These are phyloP conservation scores for Telopea speciosissima DNA, from an alignment of 177 flowering plant species.

Conservation along the genomic window DNA sequence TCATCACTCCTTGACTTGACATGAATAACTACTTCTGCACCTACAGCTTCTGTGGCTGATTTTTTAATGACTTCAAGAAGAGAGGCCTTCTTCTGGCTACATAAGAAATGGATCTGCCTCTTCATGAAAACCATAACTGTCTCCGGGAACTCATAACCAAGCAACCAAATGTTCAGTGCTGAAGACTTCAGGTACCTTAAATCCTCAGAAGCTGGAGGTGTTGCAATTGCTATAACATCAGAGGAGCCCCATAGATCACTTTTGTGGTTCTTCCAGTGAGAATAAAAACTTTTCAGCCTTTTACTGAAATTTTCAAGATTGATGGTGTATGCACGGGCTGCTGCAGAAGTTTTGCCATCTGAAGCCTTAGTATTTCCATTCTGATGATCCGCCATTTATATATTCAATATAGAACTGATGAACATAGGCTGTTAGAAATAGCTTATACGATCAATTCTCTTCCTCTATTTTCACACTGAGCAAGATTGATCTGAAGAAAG, in stretches of 20 bases:
- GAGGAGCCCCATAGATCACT: slow-evolving; percentile 31
- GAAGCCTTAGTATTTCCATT: slow-evolving; percentile 2
- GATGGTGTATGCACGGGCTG: slow-evolving; percentile 34
- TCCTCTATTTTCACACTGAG: too few relatives aligned
- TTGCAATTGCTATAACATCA: slow-evolving; percentile 50
- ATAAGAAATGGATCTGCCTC: slow-evolving; percentile 69
- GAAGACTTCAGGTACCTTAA: slow-evolving; percentile 74
- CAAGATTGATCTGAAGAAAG: too few relatives aligned
- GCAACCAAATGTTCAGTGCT: slow-evolving; percentile 64
- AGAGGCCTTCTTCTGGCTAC: slow-evolving; percentile 65
- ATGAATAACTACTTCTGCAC: slow-evolving; percentile 28
- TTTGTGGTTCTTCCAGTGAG: slow-evolving; percentile 48
- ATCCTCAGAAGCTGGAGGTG: slow-evolving; percentile 72
- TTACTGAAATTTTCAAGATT: slow-evolving; percentile 43
- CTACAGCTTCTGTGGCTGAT: slow-evolving; percentile 39
- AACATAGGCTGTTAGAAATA: neutral
- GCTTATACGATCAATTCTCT: neutral
- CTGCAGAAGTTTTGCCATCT: slow-evolving; percentile 12
- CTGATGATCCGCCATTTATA: neutral
- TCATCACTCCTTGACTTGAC: slow-evolving; percentile 57
- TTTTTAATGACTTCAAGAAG: slow-evolving; percentile 47
- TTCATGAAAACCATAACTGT: slow-evolving; percentile 71
- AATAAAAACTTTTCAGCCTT: slow-evolving; percentile 49
- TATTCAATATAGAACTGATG: slow-evolving; percentile 9
- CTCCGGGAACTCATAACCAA: slow-evolving; percentile 82